These are phyloP conservation scores for Microdochium bolleyi DNA, from an alignment of 2,329 filamentous ascomycete species.

Conservation along the genomic window DNA sequence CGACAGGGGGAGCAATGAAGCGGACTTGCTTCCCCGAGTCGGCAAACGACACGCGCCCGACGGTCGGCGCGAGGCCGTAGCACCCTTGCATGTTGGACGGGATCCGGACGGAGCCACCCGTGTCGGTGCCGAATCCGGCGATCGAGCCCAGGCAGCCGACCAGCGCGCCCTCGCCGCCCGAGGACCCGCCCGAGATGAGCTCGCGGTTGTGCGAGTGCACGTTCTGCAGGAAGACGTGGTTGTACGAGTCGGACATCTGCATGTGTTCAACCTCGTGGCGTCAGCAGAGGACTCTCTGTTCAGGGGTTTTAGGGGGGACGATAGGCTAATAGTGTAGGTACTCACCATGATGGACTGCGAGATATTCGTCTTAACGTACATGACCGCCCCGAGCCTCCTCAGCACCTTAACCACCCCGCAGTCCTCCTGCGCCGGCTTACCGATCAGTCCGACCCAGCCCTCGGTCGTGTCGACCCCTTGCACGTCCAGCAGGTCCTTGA, in stretches of 20 bases:
- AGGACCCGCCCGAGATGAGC: not conserved
- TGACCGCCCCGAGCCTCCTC: not conserved
- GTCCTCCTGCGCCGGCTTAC: not conserved
- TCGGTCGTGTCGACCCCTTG: not conserved
- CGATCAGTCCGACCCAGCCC: not conserved
- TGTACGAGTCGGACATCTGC: not conserved
- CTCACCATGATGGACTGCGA: not conserved
- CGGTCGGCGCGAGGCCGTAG: not conserved
- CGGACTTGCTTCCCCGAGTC: not conserved
- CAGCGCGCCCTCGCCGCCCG: not conserved
- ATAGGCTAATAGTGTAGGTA: too few relatives aligned
- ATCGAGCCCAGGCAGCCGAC: not conserved
- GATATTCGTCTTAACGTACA: not conserved
- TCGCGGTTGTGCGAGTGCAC: not conserved
- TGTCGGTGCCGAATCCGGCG: not conserved
- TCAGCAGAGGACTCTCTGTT: not conserved
- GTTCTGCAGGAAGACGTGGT: not conserved
- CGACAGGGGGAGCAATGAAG: not conserved
- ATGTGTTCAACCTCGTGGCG: not conserved
- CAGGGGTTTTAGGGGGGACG: too few relatives aligned
- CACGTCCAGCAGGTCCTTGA: not conserved
- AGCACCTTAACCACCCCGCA: not conserved
- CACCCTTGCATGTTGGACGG: not conserved
- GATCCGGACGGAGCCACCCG: not conserved
- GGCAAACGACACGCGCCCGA: not conserved